phyloP scores from a whole-genome alignment of 2,329 filamentous ascomycete genomes.

The Coniochaeta prunicola region DNA sequence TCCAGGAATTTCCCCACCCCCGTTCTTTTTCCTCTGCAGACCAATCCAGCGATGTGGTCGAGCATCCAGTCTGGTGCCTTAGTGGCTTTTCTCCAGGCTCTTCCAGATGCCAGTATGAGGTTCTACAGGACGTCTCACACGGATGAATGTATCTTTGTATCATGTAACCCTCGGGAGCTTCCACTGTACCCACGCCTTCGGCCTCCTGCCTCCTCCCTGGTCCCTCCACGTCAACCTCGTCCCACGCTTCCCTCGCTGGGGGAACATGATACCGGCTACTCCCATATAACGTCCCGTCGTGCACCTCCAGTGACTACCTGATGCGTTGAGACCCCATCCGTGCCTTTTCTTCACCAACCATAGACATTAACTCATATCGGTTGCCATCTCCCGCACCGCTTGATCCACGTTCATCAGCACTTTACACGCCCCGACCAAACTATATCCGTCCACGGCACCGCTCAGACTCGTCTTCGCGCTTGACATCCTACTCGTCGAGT shows the following conservation, averaged over 20 bases:
- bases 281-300: constrained; percentile 2
- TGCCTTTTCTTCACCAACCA: background rate
- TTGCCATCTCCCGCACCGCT: background rate
- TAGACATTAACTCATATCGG: background rate
- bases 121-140: background rate
- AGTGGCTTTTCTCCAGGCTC: background rate
- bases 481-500: background rate
- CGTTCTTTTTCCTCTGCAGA: background rate
- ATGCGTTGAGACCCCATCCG: constrained; percentile 1
- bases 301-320: background rate
- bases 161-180: background rate
- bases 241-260: background rate
- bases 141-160: background rate
- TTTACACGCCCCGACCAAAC: background rate
- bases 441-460: background rate
- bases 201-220: background rate
- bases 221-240: constrained; percentile 1
- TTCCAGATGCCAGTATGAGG: background rate
- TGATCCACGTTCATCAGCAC: background rate
- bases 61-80: background rate
- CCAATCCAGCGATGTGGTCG: background rate
- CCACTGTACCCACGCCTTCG: background rate
- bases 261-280: background rate
- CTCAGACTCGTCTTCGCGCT: background rate
- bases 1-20: background rate